Evolutionary conservation across 805 yeast genomes (phyloP), one percentile per base, ranked within the genome.

Genomic region (Cyberlindnera bimundalis): DNA sequence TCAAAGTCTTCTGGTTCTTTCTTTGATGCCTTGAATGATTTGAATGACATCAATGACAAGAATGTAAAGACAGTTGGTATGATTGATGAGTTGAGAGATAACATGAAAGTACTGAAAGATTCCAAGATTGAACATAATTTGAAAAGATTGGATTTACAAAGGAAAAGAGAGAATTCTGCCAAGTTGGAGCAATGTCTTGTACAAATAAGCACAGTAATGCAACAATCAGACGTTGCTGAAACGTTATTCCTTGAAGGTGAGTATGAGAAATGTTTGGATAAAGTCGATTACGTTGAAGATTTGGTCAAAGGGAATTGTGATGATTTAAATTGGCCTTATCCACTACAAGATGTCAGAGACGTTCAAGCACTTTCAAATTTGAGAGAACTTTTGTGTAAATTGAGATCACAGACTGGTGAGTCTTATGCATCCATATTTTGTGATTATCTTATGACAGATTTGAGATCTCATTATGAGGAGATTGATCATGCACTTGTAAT

Each of bases 1-100:
- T 83, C 96, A 4, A 76, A 77, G 48, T 84, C 96, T 0, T 86
- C 96, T 0, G 78, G 79, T 39, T 80, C 90, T 7, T 91, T 93
- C 56, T 89, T 89, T 62, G 78, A 78, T 37, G 90, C 96, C 0
- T 66, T 95, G 40, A 86, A 81, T 39, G 95, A 88, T 47, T 73
- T 93, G 42, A 79, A 80, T 52, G 69, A 67, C 7, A 79, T 90
- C 26, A 76, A 80, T 35, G 56, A 61, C 2, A 76, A 74, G 46
- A 76, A 90, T 3, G 62, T 67, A 11, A 58, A 60, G 11, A 73
- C 89, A 18, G 66, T 82, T 0, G 56, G 60, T 5, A 65, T 71
- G 29, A 66, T 82, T 35, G 58, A 70, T 24, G 53, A 58, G 0
- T 62, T 90, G n/a, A 65, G 70, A 27, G 42, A 53, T 0, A 69